These are phyloP conservation scores for Penicillium lagena DNA, from an alignment of 495 filamentous ascomycete genomes.

Conservation along the genomic window DNA sequence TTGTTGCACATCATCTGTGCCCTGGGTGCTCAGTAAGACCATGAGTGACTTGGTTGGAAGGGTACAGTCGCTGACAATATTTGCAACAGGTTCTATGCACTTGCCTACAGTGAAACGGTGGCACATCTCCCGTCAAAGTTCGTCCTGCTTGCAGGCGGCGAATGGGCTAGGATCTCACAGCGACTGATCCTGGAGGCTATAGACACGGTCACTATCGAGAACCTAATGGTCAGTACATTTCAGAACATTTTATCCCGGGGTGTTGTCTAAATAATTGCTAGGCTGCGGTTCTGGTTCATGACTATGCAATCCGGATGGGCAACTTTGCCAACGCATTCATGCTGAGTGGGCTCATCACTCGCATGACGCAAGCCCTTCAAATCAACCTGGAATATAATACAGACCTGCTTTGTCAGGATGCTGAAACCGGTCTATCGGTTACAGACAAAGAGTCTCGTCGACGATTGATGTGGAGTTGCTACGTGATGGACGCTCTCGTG, in stretches of 20 bases:
- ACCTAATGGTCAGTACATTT: slow-evolving; percentile 18
- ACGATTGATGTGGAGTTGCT: slow-evolving; percentile 34
- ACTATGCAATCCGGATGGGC: slow-evolving; percentile 25
- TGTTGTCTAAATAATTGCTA: neutral
- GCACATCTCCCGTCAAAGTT: slow-evolving; percentile 5
- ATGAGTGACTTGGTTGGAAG: too few relatives aligned
- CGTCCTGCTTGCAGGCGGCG: slow-evolving; percentile 14
- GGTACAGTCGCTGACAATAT: neutral
- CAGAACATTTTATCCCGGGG: too few relatives aligned
- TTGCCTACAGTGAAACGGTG: slow-evolving; percentile 16
- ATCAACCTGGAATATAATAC: slow-evolving; percentile 31
- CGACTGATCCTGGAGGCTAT: slow-evolving; percentile 20
- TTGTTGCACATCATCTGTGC: slow-evolving; percentile 30
- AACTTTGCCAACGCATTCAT: slow-evolving; percentile 32
- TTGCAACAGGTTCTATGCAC: slow-evolving; percentile 14
- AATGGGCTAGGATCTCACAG: slow-evolving; percentile 25
- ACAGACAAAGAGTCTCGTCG: slow-evolving; percentile 24
- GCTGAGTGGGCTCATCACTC: slow-evolving; percentile 28
- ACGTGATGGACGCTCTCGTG: slow-evolving; percentile 30
- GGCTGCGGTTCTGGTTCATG: slow-evolving; percentile 25
- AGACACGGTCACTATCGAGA: slow-evolving; percentile 28
- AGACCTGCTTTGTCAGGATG: slow-evolving; percentile 24
- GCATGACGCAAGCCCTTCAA: slow-evolving; percentile 32
- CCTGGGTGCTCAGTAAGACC: slow-evolving; percentile 27
- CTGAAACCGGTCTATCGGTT: slow-evolving; percentile 9